Conservation (phyloP, 2,329 filamentous ascomycete species). For the Chaetomium sp. region DNA sequence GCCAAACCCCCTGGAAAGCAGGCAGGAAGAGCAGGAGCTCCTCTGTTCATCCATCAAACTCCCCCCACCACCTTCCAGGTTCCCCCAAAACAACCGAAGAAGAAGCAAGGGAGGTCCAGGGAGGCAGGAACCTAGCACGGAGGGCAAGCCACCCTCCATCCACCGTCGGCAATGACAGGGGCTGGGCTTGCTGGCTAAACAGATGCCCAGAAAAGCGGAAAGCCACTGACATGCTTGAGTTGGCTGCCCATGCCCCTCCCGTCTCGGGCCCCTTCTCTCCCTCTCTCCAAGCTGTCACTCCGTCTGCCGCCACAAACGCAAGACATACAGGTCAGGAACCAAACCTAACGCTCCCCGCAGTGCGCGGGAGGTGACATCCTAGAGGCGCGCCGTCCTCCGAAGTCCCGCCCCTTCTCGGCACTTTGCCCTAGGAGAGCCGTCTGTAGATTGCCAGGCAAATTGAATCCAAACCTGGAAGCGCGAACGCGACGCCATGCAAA, state of each 20-base stretch:
- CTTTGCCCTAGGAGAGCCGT: constrained; percentile 22
- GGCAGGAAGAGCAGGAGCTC: neutral
- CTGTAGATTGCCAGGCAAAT: constrained; percentile 24
- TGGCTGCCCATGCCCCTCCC: neutral
- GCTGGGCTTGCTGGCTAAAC: constrained; percentile 20
- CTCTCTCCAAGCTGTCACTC: neutral
- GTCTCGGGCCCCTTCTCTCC: neutral
- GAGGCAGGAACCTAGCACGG: neutral
- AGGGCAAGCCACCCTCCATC: neutral
- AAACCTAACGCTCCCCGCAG: neutral
- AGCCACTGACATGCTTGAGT: constrained; percentile 5
- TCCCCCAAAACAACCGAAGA: neutral
- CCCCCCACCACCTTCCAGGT: constrained; percentile 1
- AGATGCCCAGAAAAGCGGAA: constrained; percentile 11
- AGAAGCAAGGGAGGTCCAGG: neutral
- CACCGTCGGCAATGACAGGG: neutral
- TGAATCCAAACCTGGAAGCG: constrained; percentile 13
- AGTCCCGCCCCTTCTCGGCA: constrained; percentile 17
- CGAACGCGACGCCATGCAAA: constrained; percentile 11
- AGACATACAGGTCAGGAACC: constrained; percentile 3
- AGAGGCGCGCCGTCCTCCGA: constrained; percentile 1
- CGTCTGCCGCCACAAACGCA: constrained; percentile 6
- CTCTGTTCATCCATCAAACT: neutral
- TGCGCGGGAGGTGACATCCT: neutral
- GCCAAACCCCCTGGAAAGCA: constrained; percentile 9